These are phyloP conservation scores for Cutaneotrichosporon sp. DNA, from an alignment of 1,284 basidiomycete species.

Conservation along the genomic window DNA sequence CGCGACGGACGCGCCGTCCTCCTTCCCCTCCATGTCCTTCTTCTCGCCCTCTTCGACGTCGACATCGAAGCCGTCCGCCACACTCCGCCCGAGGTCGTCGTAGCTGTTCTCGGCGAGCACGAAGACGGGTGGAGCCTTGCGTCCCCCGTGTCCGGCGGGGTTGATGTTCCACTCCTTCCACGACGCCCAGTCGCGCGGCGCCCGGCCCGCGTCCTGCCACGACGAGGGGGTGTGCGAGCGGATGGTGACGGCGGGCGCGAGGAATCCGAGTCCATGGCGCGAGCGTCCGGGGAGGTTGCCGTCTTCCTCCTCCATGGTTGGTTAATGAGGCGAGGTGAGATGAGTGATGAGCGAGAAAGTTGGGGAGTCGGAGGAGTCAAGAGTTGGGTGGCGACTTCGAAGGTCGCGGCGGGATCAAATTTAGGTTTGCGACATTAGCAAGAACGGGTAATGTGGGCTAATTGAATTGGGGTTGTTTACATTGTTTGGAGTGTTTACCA, in stretches of 20 bases:
- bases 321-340: background rate
- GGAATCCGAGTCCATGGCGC: conserved; percentile 24
- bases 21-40: conserved; percentile 10
- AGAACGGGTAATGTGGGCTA: too few species aligned
- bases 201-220: conserved; percentile 8
- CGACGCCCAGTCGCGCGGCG: conserved; percentile 7
- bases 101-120: conserved; percentile 31
- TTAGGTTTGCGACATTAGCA: background rate
- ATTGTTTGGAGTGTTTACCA: too few species aligned
- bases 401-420: background rate
- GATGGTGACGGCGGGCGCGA: conserved; percentile 39
- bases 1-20: conserved; percentile 31
- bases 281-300: background rate
- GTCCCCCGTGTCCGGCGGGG: conserved; percentile 37
- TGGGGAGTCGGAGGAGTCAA: background rate
- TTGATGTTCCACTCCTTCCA: conserved; percentile 50
- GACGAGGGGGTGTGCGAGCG: conserved; percentile 21
- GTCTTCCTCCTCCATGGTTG: too few species aligned
- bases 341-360: background rate
- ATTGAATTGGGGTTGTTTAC: background rate
- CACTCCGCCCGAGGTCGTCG: conserved; percentile 41
- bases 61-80: conserved; percentile 35
- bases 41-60: conserved; percentile 15
- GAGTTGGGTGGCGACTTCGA: background rate
- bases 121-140: conserved; percentile 37